Base-by-base conservation (phyloP, 305 asterid species). In the Lippia alba region DNA sequence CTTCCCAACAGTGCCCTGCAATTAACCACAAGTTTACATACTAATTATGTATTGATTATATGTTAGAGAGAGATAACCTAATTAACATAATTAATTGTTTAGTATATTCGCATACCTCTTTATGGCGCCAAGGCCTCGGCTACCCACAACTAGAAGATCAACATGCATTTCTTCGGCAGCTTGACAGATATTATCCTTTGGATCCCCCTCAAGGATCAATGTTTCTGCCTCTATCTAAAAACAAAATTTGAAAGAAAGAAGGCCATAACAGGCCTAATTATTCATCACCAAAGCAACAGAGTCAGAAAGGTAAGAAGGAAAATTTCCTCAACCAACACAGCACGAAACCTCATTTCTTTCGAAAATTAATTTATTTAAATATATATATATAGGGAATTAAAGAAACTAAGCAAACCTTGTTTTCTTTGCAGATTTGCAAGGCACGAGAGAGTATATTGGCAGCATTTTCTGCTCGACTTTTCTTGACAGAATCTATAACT, bases 1-100 rank as follows among this genome's bases (percentile, higher is more conserved):
- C 97, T 88, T 45, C 96, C 97, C 59, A 90, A 74, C 56, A 90
- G 72, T 19, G 89, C 90, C 87, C 97, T 87, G 85, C 64, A 70
- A 72, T 0, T 0, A 24, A 36, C 41, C 9, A 36, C 4, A 36
- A 5, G 9, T 36, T 36, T 36, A 36, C 9, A 36, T 36, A 36
- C 41, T 7, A 34, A 4, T 62, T 20, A 15, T 36, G 9, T 36
- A 24, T 34, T 34, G 3, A 2, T 34, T 34, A 6, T 34, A 2
- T 34, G 3, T 36, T 36, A 24, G 30, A 3, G 30, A 24, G 30
- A 24, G 41, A 36, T 36, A 36, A 5, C 41, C 6, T 36, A 4
- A 36, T 36, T 36, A 36, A 36, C 5, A 36, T 36, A 4, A 4
- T 6, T 12, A 5, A 17, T 10, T 44, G 12, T 44, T 2, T 44